phyloP scores from a whole-genome alignment of 1,284 basidiomycete species.

The Pseudozyma hubeiensis region DNA sequence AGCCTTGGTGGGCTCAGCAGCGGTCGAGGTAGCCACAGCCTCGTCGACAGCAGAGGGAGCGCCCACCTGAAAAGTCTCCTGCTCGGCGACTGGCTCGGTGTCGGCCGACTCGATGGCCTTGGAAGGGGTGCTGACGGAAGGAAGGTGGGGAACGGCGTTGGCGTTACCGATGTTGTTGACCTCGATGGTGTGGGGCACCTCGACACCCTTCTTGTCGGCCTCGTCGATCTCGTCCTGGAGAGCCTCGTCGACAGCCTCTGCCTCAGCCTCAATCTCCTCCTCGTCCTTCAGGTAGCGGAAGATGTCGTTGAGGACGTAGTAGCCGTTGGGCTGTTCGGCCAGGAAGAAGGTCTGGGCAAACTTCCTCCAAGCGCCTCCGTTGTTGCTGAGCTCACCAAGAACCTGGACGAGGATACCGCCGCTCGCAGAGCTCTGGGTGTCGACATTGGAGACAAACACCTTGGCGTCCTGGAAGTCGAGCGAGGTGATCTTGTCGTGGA shows the following conservation, averaged over 20 bases:
- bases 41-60: slow-evolving; percentile 24
- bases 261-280: slow-evolving; percentile 74
- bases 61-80: slow-evolving; percentile 3
- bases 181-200: slow-evolving; percentile 47
- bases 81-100: slow-evolving; percentile 7
- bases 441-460: slow-evolving; percentile 81
- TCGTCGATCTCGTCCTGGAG: slow-evolving; percentile 48
- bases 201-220: slow-evolving; percentile 42
- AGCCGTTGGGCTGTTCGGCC: slow-evolving; percentile 97
- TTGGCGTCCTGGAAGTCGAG: slow-evolving; percentile 97
- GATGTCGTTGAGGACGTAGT: slow-evolving; percentile 99
- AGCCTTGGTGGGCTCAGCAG: slow-evolving; percentile 32
- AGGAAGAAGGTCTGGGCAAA: slow-evolving; percentile 99
- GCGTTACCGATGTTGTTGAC: slow-evolving; percentile 55
- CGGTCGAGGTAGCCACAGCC: slow-evolving; percentile 35
- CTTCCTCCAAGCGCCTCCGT: slow-evolving; percentile 88
- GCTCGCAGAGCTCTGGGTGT: slow-evolving; percentile 80
- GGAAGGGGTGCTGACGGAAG: slow-evolving; percentile 31
- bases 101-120: slow-evolving; percentile 48
- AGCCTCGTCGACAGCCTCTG: slow-evolving; percentile 45
- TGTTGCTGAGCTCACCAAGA: slow-evolving; percentile 94
- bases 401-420: slow-evolving; percentile 99
- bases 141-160: slow-evolving; percentile 52
- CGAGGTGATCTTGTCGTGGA: slow-evolving; percentile 92
- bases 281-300: slow-evolving; percentile 99